phyloP scores from a whole-genome alignment of 345 rosid species.

The Rubroshorea leprosula region DNA sequence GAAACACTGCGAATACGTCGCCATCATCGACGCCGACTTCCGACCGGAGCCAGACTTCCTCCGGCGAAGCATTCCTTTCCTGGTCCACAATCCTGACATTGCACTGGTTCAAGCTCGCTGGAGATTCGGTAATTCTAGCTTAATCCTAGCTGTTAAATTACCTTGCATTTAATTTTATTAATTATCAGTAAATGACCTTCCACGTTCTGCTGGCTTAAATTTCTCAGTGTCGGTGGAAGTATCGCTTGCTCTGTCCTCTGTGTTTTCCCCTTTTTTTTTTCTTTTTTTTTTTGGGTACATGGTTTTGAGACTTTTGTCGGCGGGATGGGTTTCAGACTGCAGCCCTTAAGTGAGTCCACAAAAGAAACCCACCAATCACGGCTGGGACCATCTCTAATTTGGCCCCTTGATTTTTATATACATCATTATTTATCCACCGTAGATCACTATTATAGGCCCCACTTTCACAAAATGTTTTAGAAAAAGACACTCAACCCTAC shows the following conservation, averaged over 20 bases:
- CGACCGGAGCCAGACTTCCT: constrained; percentile 92
- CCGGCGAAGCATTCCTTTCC: constrained; percentile 80
- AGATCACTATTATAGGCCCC: constrained; percentile 18
- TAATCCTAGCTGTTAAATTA: neutral
- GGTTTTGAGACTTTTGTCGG: too few species aligned
- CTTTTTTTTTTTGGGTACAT: too few species aligned
- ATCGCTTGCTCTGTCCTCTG: neutral
- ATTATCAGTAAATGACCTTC: constrained; percentile 10
- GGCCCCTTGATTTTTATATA: constrained; percentile 19
- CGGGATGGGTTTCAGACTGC: constrained; percentile 37
- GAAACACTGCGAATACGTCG: constrained; percentile 87
- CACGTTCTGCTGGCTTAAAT: too few species aligned
- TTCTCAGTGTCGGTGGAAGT: neutral
- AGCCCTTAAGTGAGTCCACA: constrained; percentile 23
- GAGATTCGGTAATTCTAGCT: constrained; percentile 70
- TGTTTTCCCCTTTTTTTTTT: too few species aligned
- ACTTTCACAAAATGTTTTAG: neutral
- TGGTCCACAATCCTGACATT: constrained; percentile 60
- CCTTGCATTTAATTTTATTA: neutral
- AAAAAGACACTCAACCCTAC: constrained; percentile 1
- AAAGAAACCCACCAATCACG: constrained; percentile 38
- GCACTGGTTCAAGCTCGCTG: constrained; percentile 98
- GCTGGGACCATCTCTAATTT: constrained; percentile 21
- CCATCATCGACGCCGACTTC: constrained; percentile 95
- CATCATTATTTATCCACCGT: constrained; percentile 22